These are phyloP conservation scores for Phanerochaete carnosa DNA, from an alignment of 768 basidiomycete genomes.

Conservation along the genomic window DNA sequence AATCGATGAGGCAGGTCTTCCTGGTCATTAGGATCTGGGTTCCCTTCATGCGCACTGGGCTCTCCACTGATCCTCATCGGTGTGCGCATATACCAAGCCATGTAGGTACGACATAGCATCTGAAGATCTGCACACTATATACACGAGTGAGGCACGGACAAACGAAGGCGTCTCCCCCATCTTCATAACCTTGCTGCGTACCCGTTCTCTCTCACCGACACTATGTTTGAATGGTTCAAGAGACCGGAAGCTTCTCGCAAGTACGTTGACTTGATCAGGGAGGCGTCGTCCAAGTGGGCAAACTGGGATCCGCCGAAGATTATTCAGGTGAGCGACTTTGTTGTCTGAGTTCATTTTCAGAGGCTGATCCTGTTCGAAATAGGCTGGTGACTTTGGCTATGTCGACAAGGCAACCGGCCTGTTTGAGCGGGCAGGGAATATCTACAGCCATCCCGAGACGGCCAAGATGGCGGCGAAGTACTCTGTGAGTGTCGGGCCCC, in stretches of 20 bases:
- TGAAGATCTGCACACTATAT: not conserved
- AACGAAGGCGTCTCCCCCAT: constrained; percentile 21
- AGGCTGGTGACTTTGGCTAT: not conserved
- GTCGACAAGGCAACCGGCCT: not conserved
- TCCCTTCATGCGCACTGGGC: too few species aligned
- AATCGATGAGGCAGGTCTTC: too few species aligned
- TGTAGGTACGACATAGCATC: not conserved
- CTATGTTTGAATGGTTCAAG: not conserved
- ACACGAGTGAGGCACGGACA: constrained; percentile 13
- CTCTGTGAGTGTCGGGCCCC: too few species aligned
- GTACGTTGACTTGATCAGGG: constrained; percentile 1
- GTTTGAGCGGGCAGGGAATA: not conserved
- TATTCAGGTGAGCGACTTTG: constrained; percentile 11
- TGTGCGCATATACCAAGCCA: too few species aligned
- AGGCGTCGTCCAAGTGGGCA: not conserved
- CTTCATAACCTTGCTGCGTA: constrained; percentile 20
- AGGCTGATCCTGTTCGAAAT: constrained; percentile 27
- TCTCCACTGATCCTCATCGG: too few species aligned
- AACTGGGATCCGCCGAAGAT: not conserved
- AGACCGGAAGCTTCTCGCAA: not conserved
- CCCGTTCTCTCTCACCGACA: constrained; percentile 25
- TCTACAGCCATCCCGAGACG: not conserved
- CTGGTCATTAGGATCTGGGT: too few species aligned
- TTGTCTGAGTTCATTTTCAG: constrained; percentile 31
- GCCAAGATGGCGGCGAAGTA: not conserved